These are phyloP conservation scores for Mucor lusitanicus DNA, from an alignment of 371 early-diverging fungal species.

Conservation along the genomic window DNA sequence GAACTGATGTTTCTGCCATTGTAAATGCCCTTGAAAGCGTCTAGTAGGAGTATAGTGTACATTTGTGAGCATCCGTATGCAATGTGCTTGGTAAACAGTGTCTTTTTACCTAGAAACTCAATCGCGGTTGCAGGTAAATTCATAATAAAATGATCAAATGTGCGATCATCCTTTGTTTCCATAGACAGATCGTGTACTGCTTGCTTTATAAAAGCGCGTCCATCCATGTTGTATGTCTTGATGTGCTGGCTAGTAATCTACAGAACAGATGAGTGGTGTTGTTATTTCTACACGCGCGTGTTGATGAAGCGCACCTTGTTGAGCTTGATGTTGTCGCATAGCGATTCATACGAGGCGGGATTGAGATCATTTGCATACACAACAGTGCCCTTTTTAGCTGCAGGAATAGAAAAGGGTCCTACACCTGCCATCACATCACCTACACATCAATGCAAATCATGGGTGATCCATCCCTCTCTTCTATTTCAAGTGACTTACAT, in stretches of 20 bases:
- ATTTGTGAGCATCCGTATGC: conserved; percentile 60
- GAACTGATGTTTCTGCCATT: conserved; percentile 40
- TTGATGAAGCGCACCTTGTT: conserved; percentile 72
- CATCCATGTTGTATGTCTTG: conserved; percentile 85
- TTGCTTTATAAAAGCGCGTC: conserved; percentile 83
- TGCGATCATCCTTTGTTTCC: conserved; percentile 39
- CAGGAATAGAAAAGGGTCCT: conserved; percentile 98
- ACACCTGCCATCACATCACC: conserved; percentile 98
- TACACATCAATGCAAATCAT: conserved; percentile 14
- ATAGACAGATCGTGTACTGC: conserved; percentile 54
- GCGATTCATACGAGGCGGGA: conserved; percentile 83
- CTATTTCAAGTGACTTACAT: conserved; percentile 39
- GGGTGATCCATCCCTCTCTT: neutral
- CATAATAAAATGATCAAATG: conserved; percentile 96
- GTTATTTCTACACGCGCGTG: neutral
- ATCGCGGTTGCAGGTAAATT: conserved; percentile 96
- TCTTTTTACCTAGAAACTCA: conserved; percentile 80
- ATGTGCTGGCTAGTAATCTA: conserved; percentile 29
- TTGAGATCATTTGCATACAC: conserved; percentile 99
- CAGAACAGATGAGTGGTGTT: neutral
- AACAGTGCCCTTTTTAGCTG: conserved; percentile 78
- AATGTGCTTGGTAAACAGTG: conserved; percentile 48
- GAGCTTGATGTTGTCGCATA: conserved; percentile 77
- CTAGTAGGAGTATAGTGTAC: conserved; percentile 25
- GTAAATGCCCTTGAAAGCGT: conserved; percentile 75